Base-by-base conservation (phyloP, 208 protist genomes). In the Paratrypanosoma confusum region DNA sequence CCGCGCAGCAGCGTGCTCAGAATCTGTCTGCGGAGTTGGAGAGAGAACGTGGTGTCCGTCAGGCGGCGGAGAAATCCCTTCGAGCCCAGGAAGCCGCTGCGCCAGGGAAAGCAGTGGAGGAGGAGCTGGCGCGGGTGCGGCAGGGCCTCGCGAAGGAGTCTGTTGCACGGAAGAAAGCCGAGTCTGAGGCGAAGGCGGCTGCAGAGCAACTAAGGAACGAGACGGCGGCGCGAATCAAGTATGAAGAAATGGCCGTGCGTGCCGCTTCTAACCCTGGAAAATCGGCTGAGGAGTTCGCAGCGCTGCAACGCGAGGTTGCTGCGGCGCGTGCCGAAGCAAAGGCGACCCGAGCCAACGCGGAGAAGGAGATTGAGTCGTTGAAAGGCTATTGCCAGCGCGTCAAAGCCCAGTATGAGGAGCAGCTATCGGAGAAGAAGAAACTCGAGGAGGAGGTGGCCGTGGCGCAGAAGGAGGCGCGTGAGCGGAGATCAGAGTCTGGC, bases 331-430 rank as follows among this genome's bases (percentile, higher is more conserved):
- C 50, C 33, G 73, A 76, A 39, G n/a, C 74, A 23, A 35, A 58
- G 18, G 25, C 35, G 21, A 1, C 49, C 24, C 42, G 45, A 36
- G 54, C 56, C 50, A 59, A 32, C 21, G 45, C 50, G 18, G 62
- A 58, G 34, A 16, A 47, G 11, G 77, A 81, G 40, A 60, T 81
- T 11, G 50, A 52, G 11, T 63, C 56, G 11, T 51, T 85, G 1
- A 67, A 68, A 35, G 55, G 29, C 5, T 80, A 57, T 50, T 66
- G 57, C 39, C 50, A 49, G n/a, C 71, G 68, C 10, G 48, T 85
- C 11, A 51, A 68, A 25, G 52, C 32, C 31, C 63, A 75, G 39
- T 50, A 60, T 21, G 42, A 39, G 14, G 23, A 44, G 35, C 53
- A 64, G 40, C 31, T 39, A 24, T 31, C 39, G 47, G 21, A 46